Evolutionary conservation across 768 basidiomycete species (phyloP).

Genomic region (Cantharellus anzutake): DNA sequence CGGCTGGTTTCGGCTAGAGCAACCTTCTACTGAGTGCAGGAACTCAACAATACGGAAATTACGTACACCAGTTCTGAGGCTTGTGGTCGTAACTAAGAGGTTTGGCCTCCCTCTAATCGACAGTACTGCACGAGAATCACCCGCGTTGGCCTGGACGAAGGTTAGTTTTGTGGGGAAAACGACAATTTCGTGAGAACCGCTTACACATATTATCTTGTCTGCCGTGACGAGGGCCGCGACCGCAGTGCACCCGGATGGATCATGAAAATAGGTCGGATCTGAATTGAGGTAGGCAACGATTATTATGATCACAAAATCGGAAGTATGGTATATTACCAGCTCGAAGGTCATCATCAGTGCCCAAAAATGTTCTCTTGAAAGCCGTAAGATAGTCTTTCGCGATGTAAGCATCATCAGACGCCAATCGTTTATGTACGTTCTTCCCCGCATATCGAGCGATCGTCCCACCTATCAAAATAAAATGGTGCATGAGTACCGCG

Average conservation of each 20-base stretch:
- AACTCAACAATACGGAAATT: not conserved
- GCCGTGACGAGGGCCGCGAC: conserved; percentile 69
- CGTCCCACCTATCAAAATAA: conserved; percentile 36
- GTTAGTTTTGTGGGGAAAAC: not conserved
- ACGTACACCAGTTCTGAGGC: conserved; percentile 65
- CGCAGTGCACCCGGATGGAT: conserved; percentile 93
- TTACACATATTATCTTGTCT: conserved; percentile 69
- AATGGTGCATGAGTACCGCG: not conserved
- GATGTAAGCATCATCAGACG: conserved; percentile 52
- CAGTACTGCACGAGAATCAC: conserved; percentile 86
- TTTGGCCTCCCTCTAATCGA: conserved; percentile 72
- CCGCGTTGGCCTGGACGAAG: conserved; percentile 71
- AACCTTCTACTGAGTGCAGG: conserved; percentile 1
- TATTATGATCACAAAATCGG: not conserved
- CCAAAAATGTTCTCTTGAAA: conserved; percentile 76
- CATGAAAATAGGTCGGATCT: conserved; percentile 77
- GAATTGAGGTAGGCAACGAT: conserved; percentile 1
- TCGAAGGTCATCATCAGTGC: conserved; percentile 86
- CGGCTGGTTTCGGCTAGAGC: conserved; percentile 58
- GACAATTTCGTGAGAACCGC: conserved; percentile 15
- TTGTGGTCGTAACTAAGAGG: conserved; percentile 91
- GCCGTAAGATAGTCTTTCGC: conserved; percentile 52
- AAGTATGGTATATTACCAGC: conserved; percentile 30
- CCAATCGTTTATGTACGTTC: conserved; percentile 61
- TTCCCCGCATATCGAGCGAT: conserved; percentile 79